A percentile compares a stretch with the other conserved stretches of the same genome.
These are phyloP conservation scores for Neltuma alba DNA, from an alignment of 306 rosid species.

Conservation along the genomic window DNA sequence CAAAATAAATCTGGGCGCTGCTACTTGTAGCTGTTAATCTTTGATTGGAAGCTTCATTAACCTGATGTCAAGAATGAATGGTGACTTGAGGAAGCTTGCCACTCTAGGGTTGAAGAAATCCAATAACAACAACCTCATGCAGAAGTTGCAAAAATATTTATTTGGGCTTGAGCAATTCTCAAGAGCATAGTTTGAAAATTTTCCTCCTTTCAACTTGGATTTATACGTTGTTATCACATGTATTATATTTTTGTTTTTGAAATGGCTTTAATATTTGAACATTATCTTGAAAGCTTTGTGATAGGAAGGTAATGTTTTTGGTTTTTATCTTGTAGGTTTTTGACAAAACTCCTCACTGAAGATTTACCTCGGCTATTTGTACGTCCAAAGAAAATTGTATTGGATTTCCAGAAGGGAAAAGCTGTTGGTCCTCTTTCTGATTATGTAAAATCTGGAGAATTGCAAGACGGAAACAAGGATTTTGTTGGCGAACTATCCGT, in stretches of 20 bases:
- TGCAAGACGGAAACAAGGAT: constrained; percentile 91
- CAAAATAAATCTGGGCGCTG: not conserved
- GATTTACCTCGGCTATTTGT: constrained; percentile 94
- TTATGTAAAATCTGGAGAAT: constrained; percentile 76
- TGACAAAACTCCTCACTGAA: constrained; percentile 92
- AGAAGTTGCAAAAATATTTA: not conserved
- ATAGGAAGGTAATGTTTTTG: constrained; percentile 17
- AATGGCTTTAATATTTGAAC: constrained; percentile 24
- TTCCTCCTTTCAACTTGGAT: not conserved
- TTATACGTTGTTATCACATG: not conserved
- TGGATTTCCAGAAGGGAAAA: constrained; percentile 91
- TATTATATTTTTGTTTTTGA: not conserved
- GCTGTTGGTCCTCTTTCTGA: constrained; percentile 83
- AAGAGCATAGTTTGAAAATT: not conserved
- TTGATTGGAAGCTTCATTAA: not conserved
- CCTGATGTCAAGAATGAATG: not conserved
- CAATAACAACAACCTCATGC: not conserved
- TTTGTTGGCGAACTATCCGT: constrained; percentile 94
- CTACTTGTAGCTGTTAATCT: not conserved
- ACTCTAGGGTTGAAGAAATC: not conserved
- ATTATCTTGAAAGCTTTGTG: constrained; percentile 21
- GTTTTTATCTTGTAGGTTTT: constrained; percentile 64
- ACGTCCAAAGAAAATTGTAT: constrained; percentile 97
- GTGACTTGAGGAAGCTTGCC: not conserved
- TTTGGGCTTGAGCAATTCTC: not conserved